A percentile compares a stretch with the other conserved stretches of the same genome.
phyloP scores from a whole-genome alignment of 2,329 filamentous ascomycete species.

The Hirsutella minnesotensis region DNA sequence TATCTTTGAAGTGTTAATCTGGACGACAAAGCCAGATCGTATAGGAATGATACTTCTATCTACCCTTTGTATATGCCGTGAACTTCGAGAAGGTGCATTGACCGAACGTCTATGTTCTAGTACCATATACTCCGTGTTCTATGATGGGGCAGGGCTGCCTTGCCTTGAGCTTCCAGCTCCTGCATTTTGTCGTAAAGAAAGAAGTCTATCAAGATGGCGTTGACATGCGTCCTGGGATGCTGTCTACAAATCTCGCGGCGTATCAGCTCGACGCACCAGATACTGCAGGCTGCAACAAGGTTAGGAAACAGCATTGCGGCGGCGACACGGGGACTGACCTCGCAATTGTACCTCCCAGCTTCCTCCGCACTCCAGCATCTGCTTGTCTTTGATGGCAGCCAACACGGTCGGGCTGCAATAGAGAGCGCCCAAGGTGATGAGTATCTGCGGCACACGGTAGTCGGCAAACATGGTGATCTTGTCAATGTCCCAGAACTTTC shows the following conservation, averaged over 20 bases:
- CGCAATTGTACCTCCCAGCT: conserved; percentile 79
- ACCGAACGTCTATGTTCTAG: conserved; percentile 24
- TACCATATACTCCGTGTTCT: conserved; percentile 94
- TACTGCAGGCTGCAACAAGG: conserved; percentile 57
- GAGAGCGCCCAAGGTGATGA: conserved; percentile 71
- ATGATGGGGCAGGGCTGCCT: conserved; percentile 60
- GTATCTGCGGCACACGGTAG: conserved; percentile 90
- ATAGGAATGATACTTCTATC: too few species aligned
- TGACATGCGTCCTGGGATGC: conserved; percentile 61
- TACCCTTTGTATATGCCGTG: neutral
- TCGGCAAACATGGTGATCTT: conserved; percentile 98
- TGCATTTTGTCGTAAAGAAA: conserved; percentile 95
- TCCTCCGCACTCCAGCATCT: conserved; percentile 58
- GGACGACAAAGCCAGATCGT: too few species aligned
- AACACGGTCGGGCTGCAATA: conserved; percentile 75
- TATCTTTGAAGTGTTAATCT: too few species aligned
- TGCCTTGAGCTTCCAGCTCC: conserved; percentile 54
- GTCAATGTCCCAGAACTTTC: conserved; percentile 79
- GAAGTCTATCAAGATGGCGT: conserved; percentile 93
- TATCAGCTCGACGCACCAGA: conserved; percentile 92
- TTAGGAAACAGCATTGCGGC: neutral
- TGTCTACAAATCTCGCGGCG: conserved; percentile 63
- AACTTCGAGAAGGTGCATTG: neutral
- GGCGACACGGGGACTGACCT: conserved; percentile 33
- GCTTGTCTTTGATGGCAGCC: conserved; percentile 51